A percentile compares a stretch with the other conserved stretches of the same genome.
phyloP scores from a whole-genome alignment of 2,329 filamentous ascomycete genomes.

The Pseudodiploospora longispora region DNA sequence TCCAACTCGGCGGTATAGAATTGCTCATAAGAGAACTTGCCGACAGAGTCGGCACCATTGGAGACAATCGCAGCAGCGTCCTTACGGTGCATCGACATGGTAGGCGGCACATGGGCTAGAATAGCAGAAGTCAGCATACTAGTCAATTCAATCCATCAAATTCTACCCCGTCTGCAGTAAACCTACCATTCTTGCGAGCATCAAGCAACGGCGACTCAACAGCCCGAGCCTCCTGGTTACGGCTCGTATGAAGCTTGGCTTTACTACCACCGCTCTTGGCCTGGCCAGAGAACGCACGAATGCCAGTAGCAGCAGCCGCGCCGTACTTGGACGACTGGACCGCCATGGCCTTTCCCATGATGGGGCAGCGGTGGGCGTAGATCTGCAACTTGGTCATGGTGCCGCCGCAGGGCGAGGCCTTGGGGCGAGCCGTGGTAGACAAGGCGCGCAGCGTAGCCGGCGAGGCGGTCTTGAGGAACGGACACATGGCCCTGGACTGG shows the following conservation, averaged over 20 bases:
- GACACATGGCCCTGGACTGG: constrained; percentile 94
- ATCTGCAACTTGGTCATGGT: constrained; percentile 97
- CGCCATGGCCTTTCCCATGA: constrained; percentile 96
- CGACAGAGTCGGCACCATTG: constrained; percentile 20
- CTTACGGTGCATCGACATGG: constrained; percentile 7
- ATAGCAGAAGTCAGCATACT: not conserved
- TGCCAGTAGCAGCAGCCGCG: constrained; percentile 35
- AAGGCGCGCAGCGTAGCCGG: constrained; percentile 85
- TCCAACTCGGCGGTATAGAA: constrained; percentile 87
- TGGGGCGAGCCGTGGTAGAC: constrained; percentile 62
- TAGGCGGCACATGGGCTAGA: constrained; percentile 15
- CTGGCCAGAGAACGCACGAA: constrained; percentile 44
- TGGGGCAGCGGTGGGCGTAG: constrained; percentile 86
- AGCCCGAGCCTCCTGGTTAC: constrained; percentile 67
- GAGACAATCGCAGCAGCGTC: constrained; percentile 11
- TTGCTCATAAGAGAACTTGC: constrained; percentile 79
- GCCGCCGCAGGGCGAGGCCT: constrained; percentile 69
- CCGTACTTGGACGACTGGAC: constrained; percentile 62
- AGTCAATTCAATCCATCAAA: not conserved
- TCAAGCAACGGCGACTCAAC: constrained; percentile 53
- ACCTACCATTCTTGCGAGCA: constrained; percentile 43
- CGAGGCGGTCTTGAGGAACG: constrained; percentile 91
- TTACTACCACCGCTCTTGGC: constrained; percentile 46
- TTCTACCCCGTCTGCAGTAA: not conserved
- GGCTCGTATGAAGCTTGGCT: constrained; percentile 75